phyloP scores from a whole-genome alignment of 164 flowering plant species.

The Piper betle region DNA sequence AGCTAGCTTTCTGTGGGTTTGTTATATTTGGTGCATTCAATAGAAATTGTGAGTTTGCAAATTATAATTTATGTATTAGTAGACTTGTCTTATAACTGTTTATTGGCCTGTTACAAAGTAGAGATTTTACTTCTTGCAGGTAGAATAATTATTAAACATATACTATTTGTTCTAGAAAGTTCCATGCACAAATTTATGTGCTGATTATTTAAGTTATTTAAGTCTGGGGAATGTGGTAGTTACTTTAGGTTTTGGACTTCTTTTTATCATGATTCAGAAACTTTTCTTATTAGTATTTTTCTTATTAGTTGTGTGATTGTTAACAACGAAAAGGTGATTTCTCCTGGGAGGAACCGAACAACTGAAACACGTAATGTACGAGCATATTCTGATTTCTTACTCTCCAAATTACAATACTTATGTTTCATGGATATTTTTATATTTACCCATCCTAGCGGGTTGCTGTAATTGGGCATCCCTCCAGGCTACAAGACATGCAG shows the following conservation, averaged over 20 bases:
- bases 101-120: no score
- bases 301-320: constrained; percentile 63
- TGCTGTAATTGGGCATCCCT: constrained; percentile 1
- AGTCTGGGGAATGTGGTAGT: no score
- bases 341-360: constrained; percentile 77
- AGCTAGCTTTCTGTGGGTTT: not conserved
- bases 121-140: no score
- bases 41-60: no score
- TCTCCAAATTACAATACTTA: not conserved
- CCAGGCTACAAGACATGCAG: constrained; percentile 97
- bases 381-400: not conserved
- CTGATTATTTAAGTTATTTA: no score
- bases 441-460: not conserved
- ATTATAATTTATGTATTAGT: no score
- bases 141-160: no score
- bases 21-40: not conserved
- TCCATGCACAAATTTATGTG: no score
- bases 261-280: not conserved
- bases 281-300: not conserved
- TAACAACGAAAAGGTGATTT: constrained; percentile 55
- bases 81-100: no score
- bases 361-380: constrained; percentile 75
- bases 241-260: not conserved
- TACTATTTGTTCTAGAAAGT: no score
- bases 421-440: not conserved